Evolutionary conservation across 306 rosid species (phyloP), one percentile per base, ranked within the genome.

Genomic region (Amphicarpaea edgeworthii): DNA sequence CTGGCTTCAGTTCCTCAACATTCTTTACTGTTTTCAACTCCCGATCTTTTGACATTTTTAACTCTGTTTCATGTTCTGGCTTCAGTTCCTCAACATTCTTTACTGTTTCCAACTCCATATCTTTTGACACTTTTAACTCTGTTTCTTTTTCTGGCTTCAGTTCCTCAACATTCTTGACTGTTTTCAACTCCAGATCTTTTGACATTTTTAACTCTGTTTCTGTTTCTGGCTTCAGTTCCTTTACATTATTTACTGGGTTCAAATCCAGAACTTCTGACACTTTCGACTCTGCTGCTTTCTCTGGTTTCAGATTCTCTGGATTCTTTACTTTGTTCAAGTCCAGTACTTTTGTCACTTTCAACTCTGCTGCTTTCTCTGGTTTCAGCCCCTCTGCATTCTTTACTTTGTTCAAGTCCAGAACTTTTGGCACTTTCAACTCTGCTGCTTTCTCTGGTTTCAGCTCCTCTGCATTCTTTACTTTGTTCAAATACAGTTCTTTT

Each of bases 291-390:
- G 38, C 26, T 41, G 45, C 82, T 43, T 78, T 77, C 17, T 50
- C 78, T 62, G 79, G 78, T 21, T 72, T 63, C 66, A 41, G 53
- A 8, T 43, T 68, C 68, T 68, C 38, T 75, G 11, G 71, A 75
- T 73, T 77, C 16, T 76, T 72, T 68, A 30, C 24, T 23, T 19
- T 43, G 75, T 82, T 78, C 76, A 85, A 23, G 19, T 73, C 72
- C 59, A 21, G 8, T 57, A 54, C 74, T 37, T 43, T 66, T 66
- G 72, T 54, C 37, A 38, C 46, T 60, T 76, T 68, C 37, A 79
- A n/a, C 71, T 30, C 77, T 14, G 42, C 21, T 43, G 70, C 83
- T 40, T 82, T 75, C 53, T 46, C 79, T 68, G 79, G 78, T 46
- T 75, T 63, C 61, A 49, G 46, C 34, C 37, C 72, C 64, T 68